phyloP scores from a whole-genome alignment of 2,329 filamentous ascomycete genomes.

The Davidsoniella neocaledoniae region DNA sequence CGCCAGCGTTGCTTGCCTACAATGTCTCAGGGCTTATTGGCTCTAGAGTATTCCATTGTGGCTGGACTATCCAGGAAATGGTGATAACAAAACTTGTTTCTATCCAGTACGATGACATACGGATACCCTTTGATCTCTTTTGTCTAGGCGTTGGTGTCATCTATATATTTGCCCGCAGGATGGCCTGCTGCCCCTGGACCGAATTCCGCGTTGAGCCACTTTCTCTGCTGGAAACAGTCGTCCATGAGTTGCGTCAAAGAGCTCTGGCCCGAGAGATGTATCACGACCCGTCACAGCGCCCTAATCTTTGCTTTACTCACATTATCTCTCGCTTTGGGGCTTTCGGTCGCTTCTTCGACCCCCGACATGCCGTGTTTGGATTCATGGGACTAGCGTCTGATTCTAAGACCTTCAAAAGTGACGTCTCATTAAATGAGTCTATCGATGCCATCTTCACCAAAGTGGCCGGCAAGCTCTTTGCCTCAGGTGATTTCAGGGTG shows the following conservation, averaged over 20 bases:
- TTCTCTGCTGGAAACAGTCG: neutral
- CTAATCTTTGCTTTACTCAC: neutral
- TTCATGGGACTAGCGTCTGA: constrained; percentile 4
- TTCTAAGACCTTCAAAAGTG: neutral
- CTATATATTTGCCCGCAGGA: neutral
- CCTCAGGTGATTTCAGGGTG: neutral
- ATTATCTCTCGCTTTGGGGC: constrained; percentile 1
- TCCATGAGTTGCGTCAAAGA: neutral
- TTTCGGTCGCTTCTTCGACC: neutral
- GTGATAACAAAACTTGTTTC: neutral
- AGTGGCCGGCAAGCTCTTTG: constrained; percentile 2
- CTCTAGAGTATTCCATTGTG: neutral
- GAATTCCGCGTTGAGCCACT: neutral
- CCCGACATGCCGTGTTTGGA: neutral
- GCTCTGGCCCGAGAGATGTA: neutral
- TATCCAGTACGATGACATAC: neutral
- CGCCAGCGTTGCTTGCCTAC: no score
- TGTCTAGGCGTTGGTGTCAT: neutral
- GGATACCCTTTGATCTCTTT: no score
- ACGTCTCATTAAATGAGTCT: neutral
- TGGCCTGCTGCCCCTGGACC: neutral
- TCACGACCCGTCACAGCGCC: neutral
- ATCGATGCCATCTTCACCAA: constrained; percentile 1
- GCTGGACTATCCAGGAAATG: constrained; percentile 5
- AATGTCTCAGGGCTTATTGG: no score